Percentiles rank a stretch among this genome's conserved stretches.
phyloP scores from a whole-genome alignment of 345 rosid genomes.

The Eucalyptus coolabah region DNA sequence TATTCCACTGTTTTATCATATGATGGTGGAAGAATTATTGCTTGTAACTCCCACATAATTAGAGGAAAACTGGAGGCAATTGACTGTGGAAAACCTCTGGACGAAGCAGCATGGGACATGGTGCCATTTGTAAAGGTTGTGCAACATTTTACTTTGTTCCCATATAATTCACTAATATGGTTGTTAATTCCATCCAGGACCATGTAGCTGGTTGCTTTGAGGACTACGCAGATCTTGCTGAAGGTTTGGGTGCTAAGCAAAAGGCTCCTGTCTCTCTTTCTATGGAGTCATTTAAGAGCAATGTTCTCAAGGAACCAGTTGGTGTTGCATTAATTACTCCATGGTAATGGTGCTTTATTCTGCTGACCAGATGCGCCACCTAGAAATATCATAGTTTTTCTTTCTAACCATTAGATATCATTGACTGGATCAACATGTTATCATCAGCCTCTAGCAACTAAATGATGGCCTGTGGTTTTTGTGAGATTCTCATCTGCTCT shows the following conservation, averaged over 20 bases:
- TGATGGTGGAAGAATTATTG: too few species aligned
- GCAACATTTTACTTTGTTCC: neutral
- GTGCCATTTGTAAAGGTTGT: neutral
- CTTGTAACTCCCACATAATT: too few species aligned
- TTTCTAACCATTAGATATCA: neutral
- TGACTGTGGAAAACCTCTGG: too few species aligned
- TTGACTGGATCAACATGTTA: neutral
- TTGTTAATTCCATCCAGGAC: conserved; percentile 45
- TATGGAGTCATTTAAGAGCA: conserved; percentile 57
- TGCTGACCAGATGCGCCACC: neutral
- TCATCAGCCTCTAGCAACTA: neutral
- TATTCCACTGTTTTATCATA: too few species aligned
- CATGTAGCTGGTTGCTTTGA: conserved; percentile 96
- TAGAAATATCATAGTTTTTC: neutral
- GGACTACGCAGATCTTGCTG: conserved; percentile 93
- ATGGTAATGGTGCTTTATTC: conserved; percentile 36
- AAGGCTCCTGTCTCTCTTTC: conserved; percentile 82
- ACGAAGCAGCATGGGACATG: too few species aligned
- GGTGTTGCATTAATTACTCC: conserved; percentile 96
- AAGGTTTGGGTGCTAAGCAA: conserved; percentile 82
- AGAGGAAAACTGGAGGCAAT: too few species aligned
- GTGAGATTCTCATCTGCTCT: too few species aligned
- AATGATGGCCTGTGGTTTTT: neutral
- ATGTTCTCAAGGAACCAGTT: conserved; percentile 80
- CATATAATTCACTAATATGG: neutral